A percentile compares a stretch with the other conserved stretches of the same genome.
phyloP scores from a whole-genome alignment of 2,329 filamentous ascomycete species.

The Neophaeococcomyces mojaviensis region DNA sequence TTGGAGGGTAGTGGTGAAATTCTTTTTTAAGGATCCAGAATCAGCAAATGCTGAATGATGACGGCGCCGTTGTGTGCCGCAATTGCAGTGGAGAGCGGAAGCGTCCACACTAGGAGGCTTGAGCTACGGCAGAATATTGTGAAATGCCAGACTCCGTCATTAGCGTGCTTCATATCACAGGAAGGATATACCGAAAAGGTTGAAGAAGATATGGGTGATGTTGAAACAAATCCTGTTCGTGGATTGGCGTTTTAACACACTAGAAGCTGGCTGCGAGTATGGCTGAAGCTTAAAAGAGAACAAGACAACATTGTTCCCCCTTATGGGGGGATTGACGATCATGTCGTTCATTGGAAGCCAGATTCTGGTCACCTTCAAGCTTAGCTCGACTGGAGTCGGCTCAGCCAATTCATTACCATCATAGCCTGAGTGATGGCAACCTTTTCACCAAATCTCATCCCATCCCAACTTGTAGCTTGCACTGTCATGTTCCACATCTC shows the following conservation, averaged over 20 bases:
- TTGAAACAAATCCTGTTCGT: not conserved
- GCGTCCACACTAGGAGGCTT: constrained; percentile 10
- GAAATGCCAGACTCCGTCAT: constrained; percentile 34
- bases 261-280: not conserved
- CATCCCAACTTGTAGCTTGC: constrained; percentile 34
- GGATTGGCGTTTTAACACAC: not conserved
- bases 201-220: not conserved
- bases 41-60: not conserved
- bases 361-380: not conserved
- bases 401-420: constrained; percentile 31
- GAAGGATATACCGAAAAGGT: not conserved
- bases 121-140: constrained; percentile 43
- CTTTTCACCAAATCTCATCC: constrained; percentile 32
- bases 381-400: constrained; percentile 15
- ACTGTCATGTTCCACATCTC: constrained; percentile 39
- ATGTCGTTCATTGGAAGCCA: not conserved
- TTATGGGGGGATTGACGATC: not conserved
- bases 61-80: constrained; percentile 2
- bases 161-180: not conserved
- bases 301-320: not conserved
- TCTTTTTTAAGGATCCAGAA: constrained; percentile 46
- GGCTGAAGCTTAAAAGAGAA: not conserved
- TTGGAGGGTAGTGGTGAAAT: constrained; percentile 73
- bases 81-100: constrained; percentile 3
- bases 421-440: constrained; percentile 38